phyloP scores from a whole-genome alignment of 129 eudicot species.

The Lactuca sativa region DNA sequence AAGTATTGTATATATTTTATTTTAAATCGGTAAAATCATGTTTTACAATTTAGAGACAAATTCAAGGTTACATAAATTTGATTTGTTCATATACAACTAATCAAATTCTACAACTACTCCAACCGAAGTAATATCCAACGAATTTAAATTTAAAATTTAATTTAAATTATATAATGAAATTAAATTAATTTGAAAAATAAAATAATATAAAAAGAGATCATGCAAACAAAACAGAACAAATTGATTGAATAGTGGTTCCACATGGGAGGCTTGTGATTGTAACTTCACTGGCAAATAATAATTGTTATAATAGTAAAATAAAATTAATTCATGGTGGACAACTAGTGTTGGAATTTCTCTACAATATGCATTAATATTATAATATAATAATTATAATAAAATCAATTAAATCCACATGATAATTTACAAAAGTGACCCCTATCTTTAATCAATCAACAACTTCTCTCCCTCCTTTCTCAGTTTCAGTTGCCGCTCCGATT shows the following conservation, averaged over 20 bases:
- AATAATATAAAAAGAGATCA: constrained; percentile 10
- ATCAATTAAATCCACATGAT: constrained; percentile 36
- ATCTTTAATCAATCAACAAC: constrained; percentile 13
- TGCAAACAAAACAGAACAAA: constrained; percentile 41
- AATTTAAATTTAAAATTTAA: constrained; percentile 10
- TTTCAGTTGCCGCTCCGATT: constrained; percentile 34
- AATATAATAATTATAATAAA: constrained; percentile 11
- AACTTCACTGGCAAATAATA: constrained; percentile 39
- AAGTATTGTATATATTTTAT: background rate
- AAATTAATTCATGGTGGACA: constrained; percentile 23
- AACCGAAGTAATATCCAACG: constrained; percentile 8
- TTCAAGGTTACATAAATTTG: background rate
- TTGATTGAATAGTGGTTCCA: constrained; percentile 32
- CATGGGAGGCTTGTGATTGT: constrained; percentile 43
- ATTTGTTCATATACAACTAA: background rate
- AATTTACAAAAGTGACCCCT: constrained; percentile 50
- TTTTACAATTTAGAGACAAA: background rate
- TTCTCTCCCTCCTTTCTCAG: constrained; percentile 14
- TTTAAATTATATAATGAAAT: background rate
- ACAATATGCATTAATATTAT: constrained; percentile 38
- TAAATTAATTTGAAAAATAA: background rate
- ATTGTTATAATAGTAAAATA: constrained; percentile 1
- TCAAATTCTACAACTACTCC: background rate
- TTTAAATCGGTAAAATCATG: background rate
- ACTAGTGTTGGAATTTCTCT: constrained; percentile 36